phyloP scores from a whole-genome alignment of 768 basidiomycete species.

The Collybia sp. region DNA sequence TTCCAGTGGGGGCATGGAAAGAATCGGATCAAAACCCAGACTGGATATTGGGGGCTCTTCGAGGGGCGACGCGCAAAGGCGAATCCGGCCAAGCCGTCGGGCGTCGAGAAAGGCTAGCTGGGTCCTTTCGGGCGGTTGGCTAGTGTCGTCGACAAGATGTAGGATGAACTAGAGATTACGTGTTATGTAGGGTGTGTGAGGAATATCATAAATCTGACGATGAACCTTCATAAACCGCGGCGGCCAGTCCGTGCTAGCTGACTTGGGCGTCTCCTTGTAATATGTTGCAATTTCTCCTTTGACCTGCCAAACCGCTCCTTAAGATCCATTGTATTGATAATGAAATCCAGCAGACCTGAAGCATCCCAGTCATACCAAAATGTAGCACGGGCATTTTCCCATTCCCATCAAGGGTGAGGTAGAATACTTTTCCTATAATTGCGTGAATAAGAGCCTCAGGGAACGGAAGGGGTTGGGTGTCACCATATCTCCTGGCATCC shows the following conservation, averaged over 20 bases:
- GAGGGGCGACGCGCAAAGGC: conserved; percentile 52
- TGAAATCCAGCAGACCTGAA: conserved; percentile 39
- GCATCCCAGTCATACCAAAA: conserved; percentile 86
- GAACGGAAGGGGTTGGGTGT: not conserved
- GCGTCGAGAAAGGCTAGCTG: conserved; percentile 72
- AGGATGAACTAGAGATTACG: conserved; percentile 48
- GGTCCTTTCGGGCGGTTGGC: conserved; percentile 25
- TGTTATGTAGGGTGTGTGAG: not conserved
- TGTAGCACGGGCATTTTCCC: conserved; percentile 69
- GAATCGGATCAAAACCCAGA: conserved; percentile 75
- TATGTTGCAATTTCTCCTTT: conserved; percentile 43
- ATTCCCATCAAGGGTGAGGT: conserved; percentile 54
- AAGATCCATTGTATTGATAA: not conserved
- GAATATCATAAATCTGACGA: not conserved
- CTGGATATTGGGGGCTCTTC: conserved; percentile 65
- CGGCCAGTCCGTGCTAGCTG: conserved; percentile 49
- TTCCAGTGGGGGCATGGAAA: conserved; percentile 56
- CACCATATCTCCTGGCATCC: conserved; percentile 52
- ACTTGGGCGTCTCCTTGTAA: conserved; percentile 42
- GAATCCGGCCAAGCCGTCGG: conserved; percentile 65
- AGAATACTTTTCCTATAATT: conserved; percentile 49
- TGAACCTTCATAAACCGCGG: conserved; percentile 62
- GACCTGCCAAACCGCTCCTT: conserved; percentile 22
- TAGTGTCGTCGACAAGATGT: conserved; percentile 42
- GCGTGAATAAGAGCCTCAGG: not conserved